Percentiles rank a stretch among this genome's conserved stretches.
Evolutionary conservation across 106 monocot species (phyloP).

Genomic region (Alisma plantagoaquatica): DNA sequence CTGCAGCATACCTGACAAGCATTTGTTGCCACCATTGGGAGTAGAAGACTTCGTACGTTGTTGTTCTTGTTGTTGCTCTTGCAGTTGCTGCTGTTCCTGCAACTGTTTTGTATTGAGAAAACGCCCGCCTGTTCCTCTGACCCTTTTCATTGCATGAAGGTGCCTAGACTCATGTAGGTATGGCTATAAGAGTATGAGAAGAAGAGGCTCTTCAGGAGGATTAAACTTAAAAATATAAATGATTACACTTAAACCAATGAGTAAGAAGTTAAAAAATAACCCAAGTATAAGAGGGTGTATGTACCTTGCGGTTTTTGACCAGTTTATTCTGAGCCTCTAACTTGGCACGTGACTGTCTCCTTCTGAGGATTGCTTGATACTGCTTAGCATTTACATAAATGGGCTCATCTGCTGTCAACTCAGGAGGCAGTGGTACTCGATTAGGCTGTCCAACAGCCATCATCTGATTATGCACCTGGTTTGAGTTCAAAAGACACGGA

Average conservation of each 20-base stretch:
- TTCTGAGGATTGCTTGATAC: constrained; percentile 33
- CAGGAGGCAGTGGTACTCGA: constrained; percentile 31
- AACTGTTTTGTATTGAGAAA: constrained; percentile 27
- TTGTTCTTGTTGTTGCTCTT: constrained; percentile 2
- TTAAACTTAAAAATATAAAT: not conserved
- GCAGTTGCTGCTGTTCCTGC: not conserved
- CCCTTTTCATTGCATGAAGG: constrained; percentile 33
- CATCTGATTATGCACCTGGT: constrained; percentile 30
- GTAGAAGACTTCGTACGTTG: not conserved
- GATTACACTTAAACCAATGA: not conserved
- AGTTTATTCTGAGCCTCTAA: constrained; percentile 45
- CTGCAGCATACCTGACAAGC: not conserved
- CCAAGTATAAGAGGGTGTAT: not conserved
- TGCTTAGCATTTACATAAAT: constrained; percentile 62
- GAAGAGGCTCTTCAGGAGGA: no score
- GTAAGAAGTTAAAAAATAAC: not conserved
- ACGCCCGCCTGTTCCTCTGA: constrained; percentile 29
- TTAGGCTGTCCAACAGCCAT: constrained; percentile 1
- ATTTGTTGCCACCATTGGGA: not conserved
- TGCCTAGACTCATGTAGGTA: constrained; percentile 34
- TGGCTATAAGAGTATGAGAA: constrained; percentile 18
- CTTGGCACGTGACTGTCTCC: constrained; percentile 34
- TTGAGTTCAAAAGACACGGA: no score
- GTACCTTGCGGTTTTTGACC: constrained; percentile 40
- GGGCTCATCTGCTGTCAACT: constrained; percentile 24